A percentile compares a stretch with the other conserved stretches of the same genome.
Evolutionary conservation across 441 rosid species (phyloP).

Genomic region (Gossypium trilobum): DNA sequence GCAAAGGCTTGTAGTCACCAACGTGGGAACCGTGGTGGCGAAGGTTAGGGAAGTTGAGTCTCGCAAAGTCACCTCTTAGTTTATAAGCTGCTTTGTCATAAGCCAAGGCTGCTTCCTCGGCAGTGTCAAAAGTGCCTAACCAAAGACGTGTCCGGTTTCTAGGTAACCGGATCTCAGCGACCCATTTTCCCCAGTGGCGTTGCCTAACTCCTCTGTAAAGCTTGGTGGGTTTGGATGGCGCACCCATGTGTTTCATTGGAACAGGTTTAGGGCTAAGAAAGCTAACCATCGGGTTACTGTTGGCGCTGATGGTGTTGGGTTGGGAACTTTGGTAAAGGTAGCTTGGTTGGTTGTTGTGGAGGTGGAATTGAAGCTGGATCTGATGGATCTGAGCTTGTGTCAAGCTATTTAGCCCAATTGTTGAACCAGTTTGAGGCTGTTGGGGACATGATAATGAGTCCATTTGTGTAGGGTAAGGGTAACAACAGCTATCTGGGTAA

Average conservation of each 20-base stretch:
- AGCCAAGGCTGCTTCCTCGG: conserved; percentile 63
- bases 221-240: conserved; percentile 38
- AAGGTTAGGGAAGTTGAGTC: conserved; percentile 54
- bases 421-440: conserved; percentile 8
- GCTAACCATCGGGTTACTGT: conserved; percentile 11
- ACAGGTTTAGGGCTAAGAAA: conserved; percentile 41
- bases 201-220: conserved; percentile 57
- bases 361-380: conserved; percentile 30
- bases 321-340: not conserved
- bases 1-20: conserved; percentile 55
- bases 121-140: conserved; percentile 58
- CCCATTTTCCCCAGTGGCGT: conserved; percentile 69
- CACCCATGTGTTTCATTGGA: conserved; percentile 37
- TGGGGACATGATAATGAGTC: conserved; percentile 21
- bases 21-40: conserved; percentile 43
- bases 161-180: conserved; percentile 65
- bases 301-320: not conserved
- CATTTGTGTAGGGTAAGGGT: conserved; percentile 32
- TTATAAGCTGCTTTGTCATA: conserved; percentile 51
- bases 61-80: conserved; percentile 51
- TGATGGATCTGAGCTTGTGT: conserved; percentile 40
- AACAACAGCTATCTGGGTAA: conserved; percentile 33
- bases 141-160: conserved; percentile 55
- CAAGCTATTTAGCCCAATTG: conserved; percentile 34
- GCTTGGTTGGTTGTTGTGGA: conserved; percentile 29